Evolutionary conservation across 495 filamentous ascomycete species (phyloP).

Genomic region (Podospora pseudocomata): DNA sequence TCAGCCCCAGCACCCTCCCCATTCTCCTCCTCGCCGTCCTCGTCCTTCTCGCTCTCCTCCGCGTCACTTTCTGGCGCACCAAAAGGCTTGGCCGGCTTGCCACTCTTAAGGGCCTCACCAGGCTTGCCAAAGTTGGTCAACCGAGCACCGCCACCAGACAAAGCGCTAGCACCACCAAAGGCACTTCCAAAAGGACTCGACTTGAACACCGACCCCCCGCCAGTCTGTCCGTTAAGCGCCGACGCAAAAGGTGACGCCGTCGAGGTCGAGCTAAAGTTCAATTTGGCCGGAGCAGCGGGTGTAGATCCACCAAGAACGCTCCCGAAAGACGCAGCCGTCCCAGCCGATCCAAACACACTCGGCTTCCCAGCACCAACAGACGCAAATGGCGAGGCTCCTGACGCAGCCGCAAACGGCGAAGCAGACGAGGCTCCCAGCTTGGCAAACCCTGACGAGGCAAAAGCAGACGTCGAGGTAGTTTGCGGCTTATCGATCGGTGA

Average conservation of each 20-base stretch:
- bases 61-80: slow-evolving; percentile 65
- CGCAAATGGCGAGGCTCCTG: slow-evolving; percentile 41
- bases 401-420: slow-evolving; percentile 40
- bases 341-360: slow-evolving; percentile 35
- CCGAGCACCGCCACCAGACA: slow-evolving; percentile 39
- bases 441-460: slow-evolving; percentile 49
- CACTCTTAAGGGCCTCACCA: slow-evolving; percentile 51
- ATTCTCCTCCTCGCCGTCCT: slow-evolving; percentile 41
- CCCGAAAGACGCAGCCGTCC: slow-evolving; percentile 35
- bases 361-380: slow-evolving; percentile 35
- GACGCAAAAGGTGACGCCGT: slow-evolving; percentile 28
- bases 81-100: slow-evolving; percentile 63
- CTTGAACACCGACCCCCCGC: slow-evolving; percentile 40
- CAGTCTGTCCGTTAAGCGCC: slow-evolving; percentile 20
- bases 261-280: slow-evolving; percentile 33
- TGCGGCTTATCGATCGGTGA: slow-evolving; percentile 12
- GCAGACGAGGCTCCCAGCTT: slow-evolving; percentile 46
- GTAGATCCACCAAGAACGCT: slow-evolving; percentile 28
- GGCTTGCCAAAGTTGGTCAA: slow-evolving; percentile 68
- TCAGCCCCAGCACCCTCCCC: slow-evolving; percentile 18
- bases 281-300: slow-evolving; percentile 30
- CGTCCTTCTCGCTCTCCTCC: slow-evolving; percentile 52
- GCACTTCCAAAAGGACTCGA: slow-evolving; percentile 43
- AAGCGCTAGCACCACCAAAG: slow-evolving; percentile 51
- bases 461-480: slow-evolving; percentile 42